Conservation (phyloP, 2,329 filamentous ascomycete genomes). For the Aspergillaceae sp. region DNA sequence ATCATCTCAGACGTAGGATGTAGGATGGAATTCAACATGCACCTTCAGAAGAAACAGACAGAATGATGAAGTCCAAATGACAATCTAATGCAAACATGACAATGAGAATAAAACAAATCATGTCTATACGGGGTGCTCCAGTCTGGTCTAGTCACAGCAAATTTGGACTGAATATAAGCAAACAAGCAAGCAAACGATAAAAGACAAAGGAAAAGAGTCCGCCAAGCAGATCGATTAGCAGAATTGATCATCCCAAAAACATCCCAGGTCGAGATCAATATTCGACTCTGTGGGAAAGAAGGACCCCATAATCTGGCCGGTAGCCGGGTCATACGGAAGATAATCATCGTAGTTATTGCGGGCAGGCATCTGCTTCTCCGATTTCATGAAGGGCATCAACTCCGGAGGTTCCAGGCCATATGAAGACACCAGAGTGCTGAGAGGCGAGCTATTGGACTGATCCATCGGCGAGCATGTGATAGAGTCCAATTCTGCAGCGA, state of each 20-base stretch:
- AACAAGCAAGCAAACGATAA: too few species aligned
- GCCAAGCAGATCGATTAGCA: conserved; percentile 7
- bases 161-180: too few species aligned
- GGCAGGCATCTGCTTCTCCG: conserved; percentile 17
- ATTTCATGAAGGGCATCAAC: conserved; percentile 19
- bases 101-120: neutral
- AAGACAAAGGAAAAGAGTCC: neutral
- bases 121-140: neutral
- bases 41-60: neutral
- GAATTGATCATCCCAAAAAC: conserved; percentile 24
- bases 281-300: conserved; percentile 26
- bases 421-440: conserved; percentile 9
- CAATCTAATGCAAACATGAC: neutral
- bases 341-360: conserved; percentile 21
- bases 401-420: conserved; percentile 18
- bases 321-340: conserved; percentile 27
- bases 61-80: neutral
- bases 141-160: neutral
- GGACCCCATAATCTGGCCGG: conserved; percentile 30
- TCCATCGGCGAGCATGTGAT: conserved; percentile 19
- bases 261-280: conserved; percentile 25
- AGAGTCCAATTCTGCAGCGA: conserved; percentile 15
- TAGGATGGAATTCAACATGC: neutral
- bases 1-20: too few species aligned
- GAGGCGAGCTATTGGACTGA: conserved; percentile 12